phyloP scores from a whole-genome alignment of 1,284 basidiomycete genomes.

The Peniophora sp. region DNA sequence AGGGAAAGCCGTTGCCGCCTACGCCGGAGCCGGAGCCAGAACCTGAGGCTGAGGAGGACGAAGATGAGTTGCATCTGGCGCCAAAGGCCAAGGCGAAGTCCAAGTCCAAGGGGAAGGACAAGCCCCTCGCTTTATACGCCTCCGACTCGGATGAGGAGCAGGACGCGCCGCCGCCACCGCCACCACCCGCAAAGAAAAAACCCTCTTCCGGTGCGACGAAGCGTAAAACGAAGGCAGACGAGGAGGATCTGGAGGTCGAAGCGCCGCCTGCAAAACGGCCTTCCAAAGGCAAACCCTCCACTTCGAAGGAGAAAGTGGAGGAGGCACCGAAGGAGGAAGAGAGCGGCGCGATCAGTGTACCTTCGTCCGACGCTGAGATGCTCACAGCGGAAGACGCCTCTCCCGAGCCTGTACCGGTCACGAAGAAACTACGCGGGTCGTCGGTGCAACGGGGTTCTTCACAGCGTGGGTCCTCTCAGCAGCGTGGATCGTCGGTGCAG shows the following conservation, averaged over 20 bases:
- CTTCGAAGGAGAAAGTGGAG: not conserved
- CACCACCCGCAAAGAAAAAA: not conserved
- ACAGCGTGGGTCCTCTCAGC: no score
- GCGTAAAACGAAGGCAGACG: not conserved
- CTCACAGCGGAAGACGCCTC: not conserved
- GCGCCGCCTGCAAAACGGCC: not conserved
- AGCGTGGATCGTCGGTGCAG: no score
- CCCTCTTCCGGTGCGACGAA: not conserved
- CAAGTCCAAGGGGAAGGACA: not conserved
- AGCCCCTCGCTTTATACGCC: not conserved
- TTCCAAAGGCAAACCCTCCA: not conserved
- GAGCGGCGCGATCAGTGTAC: not conserved
- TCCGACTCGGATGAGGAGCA: not conserved
- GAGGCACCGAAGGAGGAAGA: not conserved
- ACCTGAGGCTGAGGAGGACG: no score
- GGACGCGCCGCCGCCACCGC: not conserved
- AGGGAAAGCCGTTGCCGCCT: slow-evolving; percentile 1
- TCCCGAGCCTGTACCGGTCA: no score
- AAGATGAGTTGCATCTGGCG: not conserved
- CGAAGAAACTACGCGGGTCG: no score
- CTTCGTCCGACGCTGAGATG: not conserved
- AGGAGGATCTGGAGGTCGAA: not conserved
- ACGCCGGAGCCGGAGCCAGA: not conserved
- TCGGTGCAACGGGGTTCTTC: no score
- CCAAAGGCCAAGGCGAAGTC: not conserved